Evolutionary conservation across 106 monocot species (phyloP).

Genomic region (Posidonia australis): DNA sequence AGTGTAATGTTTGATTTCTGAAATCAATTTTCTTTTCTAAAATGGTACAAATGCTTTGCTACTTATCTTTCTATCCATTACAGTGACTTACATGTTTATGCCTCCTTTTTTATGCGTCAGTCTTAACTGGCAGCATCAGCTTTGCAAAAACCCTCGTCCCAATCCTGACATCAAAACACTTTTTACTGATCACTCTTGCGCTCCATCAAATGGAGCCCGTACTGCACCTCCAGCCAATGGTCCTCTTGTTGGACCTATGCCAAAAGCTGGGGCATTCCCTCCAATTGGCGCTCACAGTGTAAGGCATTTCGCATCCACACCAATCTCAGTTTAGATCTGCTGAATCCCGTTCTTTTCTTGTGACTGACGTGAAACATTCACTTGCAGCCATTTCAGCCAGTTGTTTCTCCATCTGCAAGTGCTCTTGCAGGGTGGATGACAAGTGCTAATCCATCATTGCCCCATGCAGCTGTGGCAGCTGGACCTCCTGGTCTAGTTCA

Average conservation of each 20-base stretch:
- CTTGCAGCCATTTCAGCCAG: constrained; percentile 86
- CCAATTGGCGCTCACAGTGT: constrained; percentile 74
- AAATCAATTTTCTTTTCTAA: not conserved
- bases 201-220: constrained; percentile 68
- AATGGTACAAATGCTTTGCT: not conserved
- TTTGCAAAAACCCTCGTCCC: constrained; percentile 93
- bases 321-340: not conserved
- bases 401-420: constrained; percentile 71
- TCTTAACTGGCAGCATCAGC: constrained; percentile 99
- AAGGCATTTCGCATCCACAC: constrained; percentile 11
- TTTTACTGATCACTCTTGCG: constrained; percentile 86
- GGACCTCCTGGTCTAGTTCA: constrained; percentile 76
- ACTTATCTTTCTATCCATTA: not conserved
- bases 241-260: constrained; percentile 70
- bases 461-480: constrained; percentile 74
- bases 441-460: constrained; percentile 61
- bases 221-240: constrained; percentile 54
- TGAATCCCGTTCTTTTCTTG: not conserved
- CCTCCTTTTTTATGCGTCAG: constrained; percentile 16
- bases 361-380: not conserved
- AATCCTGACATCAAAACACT: constrained; percentile 99
- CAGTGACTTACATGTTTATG: not conserved
- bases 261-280: constrained; percentile 79
- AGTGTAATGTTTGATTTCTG: not conserved
- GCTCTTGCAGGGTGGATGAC: constrained; percentile 97